Evolutionary conservation across 306 rosid genomes (phyloP).

Genomic region (Cyclanthera cordifolia): DNA sequence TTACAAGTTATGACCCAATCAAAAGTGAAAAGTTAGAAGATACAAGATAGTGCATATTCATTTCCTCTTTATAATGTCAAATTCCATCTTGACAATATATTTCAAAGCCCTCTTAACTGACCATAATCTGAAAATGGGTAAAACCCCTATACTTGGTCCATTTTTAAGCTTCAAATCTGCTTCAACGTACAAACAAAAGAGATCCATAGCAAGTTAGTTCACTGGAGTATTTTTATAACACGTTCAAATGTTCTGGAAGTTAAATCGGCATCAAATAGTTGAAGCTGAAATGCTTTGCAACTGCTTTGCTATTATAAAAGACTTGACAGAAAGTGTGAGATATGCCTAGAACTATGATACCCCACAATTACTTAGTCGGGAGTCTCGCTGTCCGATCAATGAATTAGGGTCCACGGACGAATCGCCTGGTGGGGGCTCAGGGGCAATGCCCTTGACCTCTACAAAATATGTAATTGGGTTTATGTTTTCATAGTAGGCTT

Average conservation of each 20-base stretch:
- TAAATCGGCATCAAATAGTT: background rate
- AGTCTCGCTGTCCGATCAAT: no score
- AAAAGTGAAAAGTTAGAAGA: background rate
- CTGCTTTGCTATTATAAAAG: background rate
- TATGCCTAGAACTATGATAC: no score
- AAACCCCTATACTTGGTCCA: background rate
- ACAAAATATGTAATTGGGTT: no score
- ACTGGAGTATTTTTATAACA: background rate
- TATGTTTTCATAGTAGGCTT: no score
- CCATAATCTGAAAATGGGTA: background rate
- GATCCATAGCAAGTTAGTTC: background rate
- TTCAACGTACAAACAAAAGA: background rate
- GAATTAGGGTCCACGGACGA: no score
- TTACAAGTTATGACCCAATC: background rate
- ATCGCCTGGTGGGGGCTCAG: no score
- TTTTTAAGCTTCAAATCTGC: no score
- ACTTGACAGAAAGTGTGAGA: no score
- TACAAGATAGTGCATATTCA: background rate
- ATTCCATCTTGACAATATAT: no score
- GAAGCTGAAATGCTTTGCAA: background rate
- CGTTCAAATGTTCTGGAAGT: background rate
- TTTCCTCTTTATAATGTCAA: background rate
- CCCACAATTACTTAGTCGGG: no score
- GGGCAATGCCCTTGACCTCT: no score
- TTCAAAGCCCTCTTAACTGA: no score